These are phyloP conservation scores for Rhynchospora tenuis DNA, from an alignment of 176 grass and related monocot genomes.

Conservation along the genomic window DNA sequence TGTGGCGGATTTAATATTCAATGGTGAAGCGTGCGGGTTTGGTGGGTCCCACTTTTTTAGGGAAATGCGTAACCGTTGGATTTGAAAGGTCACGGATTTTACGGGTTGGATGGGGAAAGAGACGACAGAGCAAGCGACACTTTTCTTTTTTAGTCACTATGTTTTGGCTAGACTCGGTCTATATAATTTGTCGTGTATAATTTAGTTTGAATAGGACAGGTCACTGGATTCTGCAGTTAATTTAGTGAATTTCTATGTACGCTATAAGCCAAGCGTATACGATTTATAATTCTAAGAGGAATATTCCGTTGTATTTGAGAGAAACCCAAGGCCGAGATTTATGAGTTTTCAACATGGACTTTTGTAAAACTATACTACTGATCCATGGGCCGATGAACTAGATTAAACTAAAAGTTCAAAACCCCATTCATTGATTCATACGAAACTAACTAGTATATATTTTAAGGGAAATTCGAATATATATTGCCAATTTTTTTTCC, in stretches of 20 bases:
- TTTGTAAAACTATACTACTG: neutral
- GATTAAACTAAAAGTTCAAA: neutral
- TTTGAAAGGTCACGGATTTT: constrained; percentile 11
- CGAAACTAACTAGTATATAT: neutral
- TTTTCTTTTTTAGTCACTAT: neutral
- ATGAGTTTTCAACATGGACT: neutral
- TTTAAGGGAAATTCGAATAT: too few relatives aligned
- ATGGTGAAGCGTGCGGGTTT: neutral
- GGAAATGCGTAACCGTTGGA: neutral
- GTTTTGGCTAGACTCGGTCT: neutral
- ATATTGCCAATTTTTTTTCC: too few relatives aligned
- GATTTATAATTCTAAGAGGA: neutral
- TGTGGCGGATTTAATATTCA: neutral
- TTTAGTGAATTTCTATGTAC: neutral
- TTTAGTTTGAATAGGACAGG: neutral
- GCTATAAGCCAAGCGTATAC: neutral
- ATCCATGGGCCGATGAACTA: neutral
- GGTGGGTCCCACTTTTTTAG: neutral
- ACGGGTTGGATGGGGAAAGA: constrained; percentile 3
- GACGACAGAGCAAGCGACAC: neutral
- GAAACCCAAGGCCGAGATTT: neutral
- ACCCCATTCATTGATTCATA: neutral
- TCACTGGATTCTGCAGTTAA: neutral
- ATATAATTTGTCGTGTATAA: neutral
- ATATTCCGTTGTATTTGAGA: neutral